Evolutionary conservation across 2,329 filamentous ascomycete species (phyloP).

Genomic region (Paraconiothyrium brasiliense): DNA sequence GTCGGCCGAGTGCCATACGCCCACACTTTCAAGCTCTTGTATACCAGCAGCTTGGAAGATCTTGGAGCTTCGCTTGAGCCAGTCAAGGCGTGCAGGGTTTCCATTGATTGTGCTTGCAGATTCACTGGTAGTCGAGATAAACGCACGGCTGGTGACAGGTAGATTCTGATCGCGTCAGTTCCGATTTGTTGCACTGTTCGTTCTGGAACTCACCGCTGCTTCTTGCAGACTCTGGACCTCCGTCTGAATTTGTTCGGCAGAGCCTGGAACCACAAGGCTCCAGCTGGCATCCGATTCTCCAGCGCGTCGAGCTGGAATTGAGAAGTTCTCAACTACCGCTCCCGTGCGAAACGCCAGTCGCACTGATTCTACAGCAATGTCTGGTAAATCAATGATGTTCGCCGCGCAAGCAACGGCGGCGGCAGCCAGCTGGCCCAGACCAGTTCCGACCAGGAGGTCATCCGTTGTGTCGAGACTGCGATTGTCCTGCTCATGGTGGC

Average conservation of each 20-base stretch:
- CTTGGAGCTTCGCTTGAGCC: slow-evolving; percentile 16
- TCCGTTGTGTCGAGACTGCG: neutral
- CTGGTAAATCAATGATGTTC: slow-evolving; percentile 14
- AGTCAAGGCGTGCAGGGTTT: slow-evolving; percentile 17
- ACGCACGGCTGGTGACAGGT: slow-evolving; percentile 7
- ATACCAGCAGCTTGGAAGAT: slow-evolving; percentile 1
- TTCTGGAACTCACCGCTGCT: slow-evolving; percentile 7
- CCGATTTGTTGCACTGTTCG: neutral
- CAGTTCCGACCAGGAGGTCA: slow-evolving; percentile 13
- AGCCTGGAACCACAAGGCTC: slow-evolving; percentile 3
- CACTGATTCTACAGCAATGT: slow-evolving; percentile 16
- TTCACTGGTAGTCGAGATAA: slow-evolving; percentile 13
- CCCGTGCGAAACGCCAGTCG: slow-evolving; percentile 16
- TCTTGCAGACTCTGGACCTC: slow-evolving; percentile 11
- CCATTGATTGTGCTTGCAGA: slow-evolving; percentile 17
- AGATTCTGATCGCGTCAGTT: slow-evolving; percentile 7
- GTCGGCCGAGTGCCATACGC: slow-evolving; percentile 11
- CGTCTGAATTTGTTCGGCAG: slow-evolving; percentile 6
- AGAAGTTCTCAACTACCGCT: slow-evolving; percentile 14
- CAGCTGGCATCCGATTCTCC: slow-evolving; percentile 9
- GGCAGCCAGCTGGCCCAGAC: slow-evolving; percentile 14
- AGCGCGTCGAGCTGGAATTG: slow-evolving; percentile 2
- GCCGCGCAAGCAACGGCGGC: slow-evolving; percentile 15
- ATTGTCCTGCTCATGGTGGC: slow-evolving; percentile 13
- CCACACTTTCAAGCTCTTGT: slow-evolving; percentile 4